Base-by-base conservation (phyloP, 352 stramenopile species). In the Hyaloperonospora brassicae region DNA sequence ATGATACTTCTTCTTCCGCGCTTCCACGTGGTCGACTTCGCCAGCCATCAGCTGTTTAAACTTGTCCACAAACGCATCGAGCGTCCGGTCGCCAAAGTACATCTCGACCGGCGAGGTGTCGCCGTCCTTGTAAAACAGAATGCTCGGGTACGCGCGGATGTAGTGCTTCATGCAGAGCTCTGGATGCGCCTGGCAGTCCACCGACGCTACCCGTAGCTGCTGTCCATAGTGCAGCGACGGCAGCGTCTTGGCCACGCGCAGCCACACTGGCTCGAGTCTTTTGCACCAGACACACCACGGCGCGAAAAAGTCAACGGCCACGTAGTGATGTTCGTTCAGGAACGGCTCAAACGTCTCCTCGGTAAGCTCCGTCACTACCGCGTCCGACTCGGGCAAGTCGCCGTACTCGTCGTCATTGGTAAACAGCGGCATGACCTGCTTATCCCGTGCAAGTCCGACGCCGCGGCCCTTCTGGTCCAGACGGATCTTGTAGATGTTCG, bases 271-370 rank as follows among this genome's bases (percentile, higher is more conserved):
- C 63, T 96, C 92, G 27, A 99, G 79, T 13, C 91, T 79, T 70
- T 98, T 90, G 73, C 96, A 98, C 95, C 95, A 99, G 41, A 98
- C 92, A 68, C 95, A 98, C 84, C 86, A 97, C 10, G 95, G 94
- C 35, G 94, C 96, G 77, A 92, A 98, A 51, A 98, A 97, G 70
- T 98, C 90, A 36, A 98, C 85, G 50, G 97, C 97, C 5, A 97
- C 90, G 68, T 98, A 97, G 62, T 98, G 89, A 68, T 98, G 89
- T 35, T 90, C 67, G 47, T 88, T 76, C 11, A 98, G 50, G 61
- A 97, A 98, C 1, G 70, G 57, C 39, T 97, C 76, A 56, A 98
- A 99, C 25, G 73, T 95, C 6, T 77, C 63, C n/a, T 93, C 76
- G 54, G 82, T 84, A 21, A 93, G 65, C 27, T 76, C 61, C 21